These are phyloP conservation scores for Leccinum longicurvipes DNA, from an alignment of 768 basidiomycete genomes.

Conservation along the genomic window DNA sequence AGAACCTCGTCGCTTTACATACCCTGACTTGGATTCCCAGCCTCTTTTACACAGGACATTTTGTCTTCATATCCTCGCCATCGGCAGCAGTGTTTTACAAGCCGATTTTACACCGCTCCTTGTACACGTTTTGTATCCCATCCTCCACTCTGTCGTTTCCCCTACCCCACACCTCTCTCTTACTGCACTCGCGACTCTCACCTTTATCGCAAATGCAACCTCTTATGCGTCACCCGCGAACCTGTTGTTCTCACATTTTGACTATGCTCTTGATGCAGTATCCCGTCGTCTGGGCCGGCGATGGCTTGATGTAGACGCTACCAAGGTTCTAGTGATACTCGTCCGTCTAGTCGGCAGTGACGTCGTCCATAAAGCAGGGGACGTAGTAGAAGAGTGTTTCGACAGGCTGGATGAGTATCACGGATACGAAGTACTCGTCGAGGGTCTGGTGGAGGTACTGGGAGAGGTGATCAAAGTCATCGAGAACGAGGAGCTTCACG, in stretches of 20 bases:
- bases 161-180: conserved; percentile 61
- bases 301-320: conserved; percentile 84
- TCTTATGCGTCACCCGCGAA: conserved; percentile 90
- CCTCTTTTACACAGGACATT: conserved; percentile 66
- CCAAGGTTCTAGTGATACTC: conserved; percentile 82
- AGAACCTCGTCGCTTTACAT: conserved; percentile 29
- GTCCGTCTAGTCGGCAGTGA: conserved; percentile 83
- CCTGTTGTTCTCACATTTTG: conserved; percentile 89
- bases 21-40: conserved; percentile 39
- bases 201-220: conserved; percentile 65
- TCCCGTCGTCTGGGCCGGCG: conserved; percentile 77
- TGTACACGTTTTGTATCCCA: conserved; percentile 77
- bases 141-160: conserved; percentile 84
- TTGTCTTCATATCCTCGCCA: conserved; percentile 71
- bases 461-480: conserved; percentile 81
- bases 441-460: conserved; percentile 84
- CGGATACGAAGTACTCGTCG: conserved; percentile 83
- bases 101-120: conserved; percentile 70
- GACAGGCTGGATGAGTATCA: conserved; percentile 95
- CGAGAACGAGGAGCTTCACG: conserved; percentile 46
- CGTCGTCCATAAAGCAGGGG: conserved; percentile 85
- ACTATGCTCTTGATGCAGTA: conserved; percentile 91
- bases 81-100: conserved; percentile 68
- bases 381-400: conserved; percentile 96
- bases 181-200: conserved; percentile 73